A percentile compares a stretch with the other conserved stretches of the same genome.
These are phyloP conservation scores for Ambrosia hybrid DNA, from an alignment of 140 eudicot genomes.

Conservation along the genomic window DNA sequence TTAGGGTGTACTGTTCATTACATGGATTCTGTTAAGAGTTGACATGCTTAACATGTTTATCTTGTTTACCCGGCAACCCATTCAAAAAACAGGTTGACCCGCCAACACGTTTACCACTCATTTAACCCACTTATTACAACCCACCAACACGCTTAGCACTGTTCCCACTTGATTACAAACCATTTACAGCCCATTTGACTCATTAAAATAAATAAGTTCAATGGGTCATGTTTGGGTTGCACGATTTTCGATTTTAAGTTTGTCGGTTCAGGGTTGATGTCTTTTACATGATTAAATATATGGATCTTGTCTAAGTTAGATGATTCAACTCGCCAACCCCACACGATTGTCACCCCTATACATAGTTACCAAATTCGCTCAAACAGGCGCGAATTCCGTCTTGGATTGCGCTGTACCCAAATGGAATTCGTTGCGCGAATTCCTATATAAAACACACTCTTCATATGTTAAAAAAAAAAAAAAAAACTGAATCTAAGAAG, in stretches of 20 bases:
- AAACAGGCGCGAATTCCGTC: too few species aligned
- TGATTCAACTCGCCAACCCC: neutral
- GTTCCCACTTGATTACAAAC: too few species aligned
- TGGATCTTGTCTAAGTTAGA: neutral
- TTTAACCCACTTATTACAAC: neutral
- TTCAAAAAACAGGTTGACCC: neutral
- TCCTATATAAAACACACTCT: neutral
- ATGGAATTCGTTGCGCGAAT: too few species aligned
- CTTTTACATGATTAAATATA: neutral
- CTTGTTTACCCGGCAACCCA: neutral
- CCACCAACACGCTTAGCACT: neutral
- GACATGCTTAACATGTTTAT: neutral
- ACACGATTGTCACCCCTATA: neutral
- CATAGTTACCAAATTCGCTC: too few species aligned
- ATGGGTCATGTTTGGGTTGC: neutral
- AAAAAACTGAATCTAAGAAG: neutral
- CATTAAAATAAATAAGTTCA: neutral
- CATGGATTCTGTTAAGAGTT: too few species aligned
- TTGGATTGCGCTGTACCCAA: too few species aligned
- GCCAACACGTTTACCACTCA: neutral
- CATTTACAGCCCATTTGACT: neutral
- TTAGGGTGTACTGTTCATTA: neutral
- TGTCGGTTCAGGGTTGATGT: neutral
- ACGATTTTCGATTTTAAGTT: neutral
- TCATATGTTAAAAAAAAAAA: neutral